Conservation (phyloP, 2,329 filamentous ascomycete species). For the Cylindrodendrum hubeiense region DNA sequence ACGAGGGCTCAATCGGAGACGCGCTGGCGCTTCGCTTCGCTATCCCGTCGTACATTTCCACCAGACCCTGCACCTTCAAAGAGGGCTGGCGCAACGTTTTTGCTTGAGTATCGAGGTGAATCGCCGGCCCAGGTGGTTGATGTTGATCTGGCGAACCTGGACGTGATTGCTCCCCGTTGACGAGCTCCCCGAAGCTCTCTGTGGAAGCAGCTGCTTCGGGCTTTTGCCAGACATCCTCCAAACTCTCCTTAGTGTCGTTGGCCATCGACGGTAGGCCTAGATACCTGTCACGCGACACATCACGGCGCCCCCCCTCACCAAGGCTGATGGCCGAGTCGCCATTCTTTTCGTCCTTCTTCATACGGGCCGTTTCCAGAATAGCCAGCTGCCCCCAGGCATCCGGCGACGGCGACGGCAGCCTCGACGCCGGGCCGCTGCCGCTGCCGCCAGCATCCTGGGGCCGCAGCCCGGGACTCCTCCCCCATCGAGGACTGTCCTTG, state of each 20-base stretch:
- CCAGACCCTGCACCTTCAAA: constrained; percentile 64
- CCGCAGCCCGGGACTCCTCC: constrained; percentile 48
- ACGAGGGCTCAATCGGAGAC: constrained; percentile 38
- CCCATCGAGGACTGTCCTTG: constrained; percentile 46
- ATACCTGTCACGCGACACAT: constrained; percentile 10
- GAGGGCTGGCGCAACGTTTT: constrained; percentile 40
- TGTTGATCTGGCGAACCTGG: constrained; percentile 36
- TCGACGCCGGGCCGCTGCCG: constrained; percentile 41
- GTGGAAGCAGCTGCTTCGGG: constrained; percentile 17
- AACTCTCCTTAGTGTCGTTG: constrained; percentile 25
- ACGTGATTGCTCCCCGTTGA: constrained; percentile 26
- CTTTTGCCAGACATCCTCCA: constrained; percentile 36
- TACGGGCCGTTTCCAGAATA: constrained; percentile 29
- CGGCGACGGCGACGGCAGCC: constrained; percentile 44
- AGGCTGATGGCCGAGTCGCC: constrained; percentile 48
- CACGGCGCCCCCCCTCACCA: constrained; percentile 35
- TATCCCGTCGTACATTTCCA: constrained; percentile 64
- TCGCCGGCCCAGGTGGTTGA: constrained; percentile 29
- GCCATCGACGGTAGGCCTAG: not conserved
- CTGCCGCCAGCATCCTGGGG: constrained; percentile 35
- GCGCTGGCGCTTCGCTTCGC: constrained; percentile 39
- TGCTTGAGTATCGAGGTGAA: constrained; percentile 23
- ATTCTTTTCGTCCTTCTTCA: constrained; percentile 35
- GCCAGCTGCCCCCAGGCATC: constrained; percentile 43
- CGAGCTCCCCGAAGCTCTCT: constrained; percentile 25